Evolutionary conservation across 371 early-diverging fungal genomes (phyloP).

Genomic region (Mortierella sp.): DNA sequence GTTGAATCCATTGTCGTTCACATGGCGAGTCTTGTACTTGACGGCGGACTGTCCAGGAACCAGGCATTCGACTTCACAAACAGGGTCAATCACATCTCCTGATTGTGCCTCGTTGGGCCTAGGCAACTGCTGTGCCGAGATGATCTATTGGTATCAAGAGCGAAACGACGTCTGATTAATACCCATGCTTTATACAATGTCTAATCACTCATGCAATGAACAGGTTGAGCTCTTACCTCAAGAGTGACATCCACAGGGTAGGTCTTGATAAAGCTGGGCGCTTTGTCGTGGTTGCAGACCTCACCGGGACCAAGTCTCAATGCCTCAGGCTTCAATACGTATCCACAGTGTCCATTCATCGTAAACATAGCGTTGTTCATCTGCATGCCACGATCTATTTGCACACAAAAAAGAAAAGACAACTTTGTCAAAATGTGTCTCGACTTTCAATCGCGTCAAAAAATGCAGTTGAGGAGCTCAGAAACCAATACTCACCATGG

Average conservation of each 20-base stretch:
- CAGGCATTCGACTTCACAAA: conserved; percentile 67
- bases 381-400: conserved; percentile 75
- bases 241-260: conserved; percentile 41
- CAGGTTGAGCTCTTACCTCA: conserved; percentile 17
- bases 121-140: conserved; percentile 75
- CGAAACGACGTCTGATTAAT: no score
- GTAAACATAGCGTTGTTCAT: conserved; percentile 83
- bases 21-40: conserved; percentile 59
- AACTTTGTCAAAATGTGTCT: neutral
- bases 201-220: neutral
- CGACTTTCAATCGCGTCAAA: neutral
- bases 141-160: conserved; percentile 50
- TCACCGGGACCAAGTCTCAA: conserved; percentile 54
- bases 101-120: conserved; percentile 65
- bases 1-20: conserved; percentile 69
- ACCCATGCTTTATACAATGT: no score
- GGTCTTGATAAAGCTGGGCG: conserved; percentile 34
- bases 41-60: conserved; percentile 44
- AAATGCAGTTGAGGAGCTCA: neutral
- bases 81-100: conserved; percentile 71
- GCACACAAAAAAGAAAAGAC: neutral
- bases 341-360: conserved; percentile 76
- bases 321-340: conserved; percentile 78
- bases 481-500: conserved; percentile 57
- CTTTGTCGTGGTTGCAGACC: conserved; percentile 45